These are phyloP conservation scores for Centrapalus pauciflorus DNA, from an alignment of 129 eudicot species.

Conservation along the genomic window DNA sequence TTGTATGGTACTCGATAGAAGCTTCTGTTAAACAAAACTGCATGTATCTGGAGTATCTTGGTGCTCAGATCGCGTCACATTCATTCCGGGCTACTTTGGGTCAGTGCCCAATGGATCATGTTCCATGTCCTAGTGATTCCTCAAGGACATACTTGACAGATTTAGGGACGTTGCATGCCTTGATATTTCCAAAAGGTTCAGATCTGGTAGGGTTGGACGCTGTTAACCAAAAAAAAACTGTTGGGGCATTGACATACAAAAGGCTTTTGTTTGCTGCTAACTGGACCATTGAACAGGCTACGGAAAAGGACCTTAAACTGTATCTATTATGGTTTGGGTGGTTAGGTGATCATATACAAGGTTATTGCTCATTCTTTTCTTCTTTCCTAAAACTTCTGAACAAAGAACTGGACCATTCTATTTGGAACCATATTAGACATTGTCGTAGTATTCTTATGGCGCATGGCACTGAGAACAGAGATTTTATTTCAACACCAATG, in stretches of 20 bases:
- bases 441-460: constrained; percentile 30
- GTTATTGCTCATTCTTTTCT: constrained; percentile 41
- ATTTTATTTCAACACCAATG: constrained; percentile 39
- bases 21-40: constrained; percentile 66
- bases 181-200: constrained; percentile 41
- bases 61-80: constrained; percentile 47
- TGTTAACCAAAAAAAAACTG: constrained; percentile 19
- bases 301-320: constrained; percentile 48
- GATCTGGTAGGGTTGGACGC: constrained; percentile 5
- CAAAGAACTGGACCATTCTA: constrained; percentile 61
- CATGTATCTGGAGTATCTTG: constrained; percentile 72
- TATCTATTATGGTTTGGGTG: constrained; percentile 68
- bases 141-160: constrained; percentile 41
- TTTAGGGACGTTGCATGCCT: constrained; percentile 33
- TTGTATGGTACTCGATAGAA: constrained; percentile 56
- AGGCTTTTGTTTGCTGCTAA: constrained; percentile 70
- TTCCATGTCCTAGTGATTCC: constrained; percentile 21
- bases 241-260: constrained; percentile 21
- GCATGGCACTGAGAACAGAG: constrained; percentile 13
- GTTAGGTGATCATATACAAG: constrained; percentile 50
- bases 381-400: constrained; percentile 34
- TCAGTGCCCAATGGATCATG: constrained; percentile 8
- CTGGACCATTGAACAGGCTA: constrained; percentile 86
- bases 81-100: constrained; percentile 23
- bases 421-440: constrained; percentile 49